Evolutionary conservation across 2,329 filamentous ascomycete species (phyloP).

Genomic region (Tolypocladium capitatum): DNA sequence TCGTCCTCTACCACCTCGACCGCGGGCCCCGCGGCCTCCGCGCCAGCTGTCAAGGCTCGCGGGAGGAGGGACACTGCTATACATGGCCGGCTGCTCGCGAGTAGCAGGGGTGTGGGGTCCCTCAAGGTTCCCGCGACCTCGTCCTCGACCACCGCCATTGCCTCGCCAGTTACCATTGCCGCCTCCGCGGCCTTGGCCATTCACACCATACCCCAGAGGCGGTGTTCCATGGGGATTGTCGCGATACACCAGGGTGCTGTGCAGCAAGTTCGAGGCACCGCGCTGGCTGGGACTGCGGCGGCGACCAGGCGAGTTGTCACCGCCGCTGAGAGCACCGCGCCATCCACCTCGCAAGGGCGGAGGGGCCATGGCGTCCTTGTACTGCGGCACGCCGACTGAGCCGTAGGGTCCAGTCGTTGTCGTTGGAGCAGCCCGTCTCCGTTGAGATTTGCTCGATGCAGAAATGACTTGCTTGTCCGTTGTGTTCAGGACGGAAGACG

Average conservation of each 20-base stretch:
- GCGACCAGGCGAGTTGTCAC: constrained; percentile 22
- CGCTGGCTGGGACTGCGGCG: constrained; percentile 25
- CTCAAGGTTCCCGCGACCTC: constrained; percentile 15
- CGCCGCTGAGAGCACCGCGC: constrained; percentile 41
- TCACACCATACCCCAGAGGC: constrained; percentile 14
- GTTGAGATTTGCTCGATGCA: constrained; percentile 37
- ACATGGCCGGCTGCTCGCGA: constrained; percentile 19
- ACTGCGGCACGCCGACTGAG: constrained; percentile 48
- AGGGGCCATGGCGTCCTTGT: constrained; percentile 42
- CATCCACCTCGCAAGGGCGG: constrained; percentile 42
- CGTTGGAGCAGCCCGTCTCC: constrained; percentile 35
- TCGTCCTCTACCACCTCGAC: constrained; percentile 26
- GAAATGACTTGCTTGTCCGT: constrained; percentile 69
- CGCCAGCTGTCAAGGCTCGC: constrained; percentile 35
- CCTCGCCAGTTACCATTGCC: constrained; percentile 11
- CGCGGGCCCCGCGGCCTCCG: constrained; percentile 25
- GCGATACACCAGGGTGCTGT: constrained; percentile 41
- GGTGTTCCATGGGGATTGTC: constrained; percentile 18
- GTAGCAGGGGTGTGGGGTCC: constrained; percentile 8
- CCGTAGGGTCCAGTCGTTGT: constrained; percentile 41
- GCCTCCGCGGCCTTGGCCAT: constrained; percentile 14
- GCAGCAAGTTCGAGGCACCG: constrained; percentile 30
- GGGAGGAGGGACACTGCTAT: constrained; percentile 48
- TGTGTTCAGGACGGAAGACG: constrained; percentile 80
- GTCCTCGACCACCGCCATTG: constrained; percentile 16